These are phyloP conservation scores for Hypoxylon sp. DNA, from an alignment of 2,329 filamentous ascomycete genomes.

Conservation along the genomic window DNA sequence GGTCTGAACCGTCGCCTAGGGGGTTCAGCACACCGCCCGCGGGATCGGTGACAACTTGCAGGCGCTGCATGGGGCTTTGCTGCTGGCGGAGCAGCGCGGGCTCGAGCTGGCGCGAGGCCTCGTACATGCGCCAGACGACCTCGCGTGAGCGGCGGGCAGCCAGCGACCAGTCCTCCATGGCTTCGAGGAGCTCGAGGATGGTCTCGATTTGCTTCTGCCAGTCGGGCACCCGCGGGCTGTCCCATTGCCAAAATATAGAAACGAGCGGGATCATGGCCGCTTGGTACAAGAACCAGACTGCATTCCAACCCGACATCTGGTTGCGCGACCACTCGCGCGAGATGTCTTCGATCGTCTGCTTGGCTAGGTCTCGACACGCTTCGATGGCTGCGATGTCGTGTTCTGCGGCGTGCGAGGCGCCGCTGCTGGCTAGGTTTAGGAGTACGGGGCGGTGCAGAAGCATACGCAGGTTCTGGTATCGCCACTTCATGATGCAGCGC, in stretches of 20 bases:
- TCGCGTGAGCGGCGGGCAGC: slow-evolving; percentile 69
- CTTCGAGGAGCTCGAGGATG: slow-evolving; percentile 67
- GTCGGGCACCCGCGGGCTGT: slow-evolving; percentile 56
- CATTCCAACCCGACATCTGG: slow-evolving; percentile 82
- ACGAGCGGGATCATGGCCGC: slow-evolving; percentile 81
- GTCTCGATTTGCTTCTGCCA: slow-evolving; percentile 68
- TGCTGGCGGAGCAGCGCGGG: slow-evolving; percentile 42
- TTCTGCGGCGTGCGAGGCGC: slow-evolving; percentile 58
- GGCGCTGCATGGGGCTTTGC: slow-evolving; percentile 42
- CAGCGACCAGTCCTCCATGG: slow-evolving; percentile 71
- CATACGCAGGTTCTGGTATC: slow-evolving; percentile 80
- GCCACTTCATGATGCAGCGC: slow-evolving; percentile 81
- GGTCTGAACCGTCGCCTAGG: slow-evolving; percentile 49
- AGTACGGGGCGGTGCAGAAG: slow-evolving; percentile 78
- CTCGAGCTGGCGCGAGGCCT: slow-evolving; percentile 58
- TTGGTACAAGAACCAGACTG: slow-evolving; percentile 83
- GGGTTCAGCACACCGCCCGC: slow-evolving; percentile 42
- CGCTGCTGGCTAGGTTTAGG: slow-evolving; percentile 68
- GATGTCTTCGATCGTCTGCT: slow-evolving; percentile 77
- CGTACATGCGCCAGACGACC: slow-evolving; percentile 70
- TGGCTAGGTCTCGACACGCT: slow-evolving; percentile 74
- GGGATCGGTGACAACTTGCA: slow-evolving; percentile 49
- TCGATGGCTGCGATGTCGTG: slow-evolving; percentile 74
- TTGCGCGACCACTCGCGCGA: slow-evolving; percentile 74
- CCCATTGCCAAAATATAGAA: slow-evolving; percentile 74